These are phyloP conservation scores for Neofusicoccum ribis DNA, from an alignment of 2,329 filamentous ascomycete genomes.

Conservation along the genomic window DNA sequence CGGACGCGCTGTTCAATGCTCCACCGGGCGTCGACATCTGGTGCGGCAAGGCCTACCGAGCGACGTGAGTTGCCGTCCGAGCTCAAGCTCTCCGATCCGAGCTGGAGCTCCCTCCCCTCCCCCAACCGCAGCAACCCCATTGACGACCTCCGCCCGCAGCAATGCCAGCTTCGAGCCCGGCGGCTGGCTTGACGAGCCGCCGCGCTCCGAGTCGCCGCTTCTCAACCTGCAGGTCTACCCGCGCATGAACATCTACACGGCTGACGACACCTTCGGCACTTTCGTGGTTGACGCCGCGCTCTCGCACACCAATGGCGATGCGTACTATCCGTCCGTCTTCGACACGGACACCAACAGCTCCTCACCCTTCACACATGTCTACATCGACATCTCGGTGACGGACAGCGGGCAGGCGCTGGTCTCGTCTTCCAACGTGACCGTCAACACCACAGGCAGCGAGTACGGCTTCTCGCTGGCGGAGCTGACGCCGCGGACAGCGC, in stretches of 20 bases:
- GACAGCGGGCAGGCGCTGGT: conserved; percentile 29
- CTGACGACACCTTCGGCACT: conserved; percentile 42
- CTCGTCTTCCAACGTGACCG: conserved; percentile 28
- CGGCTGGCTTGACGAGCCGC: conserved; percentile 47
- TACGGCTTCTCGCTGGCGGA: conserved; percentile 36
- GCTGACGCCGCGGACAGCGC: conserved; percentile 31
- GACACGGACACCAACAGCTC: conserved; percentile 14
- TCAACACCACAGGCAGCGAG: conserved; percentile 42
- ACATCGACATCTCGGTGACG: conserved; percentile 29
- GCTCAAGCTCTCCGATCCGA: not conserved
- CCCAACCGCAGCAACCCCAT: not conserved
- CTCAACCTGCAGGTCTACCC: conserved; percentile 49
- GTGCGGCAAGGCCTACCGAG: conserved; percentile 52
- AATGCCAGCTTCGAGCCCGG: conserved; percentile 51
- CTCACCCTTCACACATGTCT: conserved; percentile 29
- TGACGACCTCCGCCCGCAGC: conserved; percentile 27
- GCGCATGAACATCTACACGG: conserved; percentile 50
- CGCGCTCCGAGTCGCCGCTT: conserved; percentile 35
- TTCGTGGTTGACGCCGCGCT: conserved; percentile 60
- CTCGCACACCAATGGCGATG: conserved; percentile 53
- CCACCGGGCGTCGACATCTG: conserved; percentile 48
- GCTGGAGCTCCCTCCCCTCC: too few species aligned
- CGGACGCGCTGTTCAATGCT: conserved; percentile 32
- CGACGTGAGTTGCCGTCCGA: conserved; percentile 31
- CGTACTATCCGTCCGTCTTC: conserved; percentile 25